Percentiles rank a stretch among this genome's conserved stretches.
Conservation (phyloP, 83 land plant genomes). For the Picea engelmannii region DNA sequence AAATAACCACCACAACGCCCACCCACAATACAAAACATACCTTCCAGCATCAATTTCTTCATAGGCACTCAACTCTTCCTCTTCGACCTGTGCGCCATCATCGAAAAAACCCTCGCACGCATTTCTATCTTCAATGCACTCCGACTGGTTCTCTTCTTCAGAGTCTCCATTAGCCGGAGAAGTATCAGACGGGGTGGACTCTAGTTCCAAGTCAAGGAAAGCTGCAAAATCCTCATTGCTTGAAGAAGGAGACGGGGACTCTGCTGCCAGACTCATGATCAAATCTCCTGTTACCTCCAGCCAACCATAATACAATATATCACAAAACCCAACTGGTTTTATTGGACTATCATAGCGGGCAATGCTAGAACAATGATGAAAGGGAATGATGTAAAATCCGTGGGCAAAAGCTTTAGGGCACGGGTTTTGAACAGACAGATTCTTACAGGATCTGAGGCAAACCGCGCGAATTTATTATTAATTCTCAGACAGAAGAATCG, state of each 20-base stretch:
- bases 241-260: conserved; percentile 55
- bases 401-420: too few relatives aligned
- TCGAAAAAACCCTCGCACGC: neutral
- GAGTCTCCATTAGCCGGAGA: conserved; percentile 23
- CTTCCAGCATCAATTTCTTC: conserved; percentile 3
- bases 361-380: too few relatives aligned
- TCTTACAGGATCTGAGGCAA: too few relatives aligned
- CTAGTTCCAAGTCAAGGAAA: conserved; percentile 44
- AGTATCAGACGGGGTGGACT: conserved; percentile 22
- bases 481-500: too few relatives aligned
- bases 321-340: too few relatives aligned
- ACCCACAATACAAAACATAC: neutral
- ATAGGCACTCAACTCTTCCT: neutral
- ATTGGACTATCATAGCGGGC: too few relatives aligned
- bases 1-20: too few relatives aligned
- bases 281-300: too few relatives aligned
- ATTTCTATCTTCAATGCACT: conserved; percentile 8
- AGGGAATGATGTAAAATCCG: too few relatives aligned
- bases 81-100: conserved; percentile 18
- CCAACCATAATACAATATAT: too few relatives aligned
- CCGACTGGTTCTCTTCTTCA: conserved; percentile 12
- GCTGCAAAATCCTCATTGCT: conserved; percentile 66
- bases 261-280: conserved; percentile 50
- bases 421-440: too few relatives aligned
- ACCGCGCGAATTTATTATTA: too few relatives aligned